Percentiles rank a stretch among this genome's conserved stretches.
Evolutionary conservation across 202 grass and related monocot species (phyloP).

Genomic region (Setaria viridis): DNA sequence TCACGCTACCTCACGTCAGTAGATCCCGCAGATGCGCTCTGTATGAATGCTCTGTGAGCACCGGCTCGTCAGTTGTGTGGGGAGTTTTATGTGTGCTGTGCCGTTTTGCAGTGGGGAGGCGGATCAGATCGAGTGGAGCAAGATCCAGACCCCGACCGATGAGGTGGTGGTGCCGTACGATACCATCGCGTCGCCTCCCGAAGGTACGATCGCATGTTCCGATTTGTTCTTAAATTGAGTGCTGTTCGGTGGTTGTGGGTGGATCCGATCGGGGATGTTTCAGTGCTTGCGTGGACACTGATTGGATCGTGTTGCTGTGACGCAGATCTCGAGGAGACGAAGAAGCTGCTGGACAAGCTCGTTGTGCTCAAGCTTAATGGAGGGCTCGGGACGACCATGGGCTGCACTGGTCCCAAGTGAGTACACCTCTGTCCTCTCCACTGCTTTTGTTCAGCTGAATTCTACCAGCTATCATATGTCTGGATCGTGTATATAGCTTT

Average conservation of each 20-base stretch:
- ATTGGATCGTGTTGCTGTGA: slow-evolving; percentile 28
- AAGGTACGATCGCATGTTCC: slow-evolving; percentile 56
- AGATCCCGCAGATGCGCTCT: not conserved
- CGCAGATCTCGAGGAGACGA: slow-evolving; percentile 84
- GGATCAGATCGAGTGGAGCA: slow-evolving; percentile 97
- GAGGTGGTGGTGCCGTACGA: slow-evolving; percentile 93
- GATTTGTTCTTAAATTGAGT: slow-evolving; percentile 25
- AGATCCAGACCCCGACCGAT: slow-evolving; percentile 97
- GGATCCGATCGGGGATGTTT: slow-evolving; percentile 25
- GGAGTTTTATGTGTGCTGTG: slow-evolving; percentile 24
- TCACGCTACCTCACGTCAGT: slow-evolving; percentile 84
- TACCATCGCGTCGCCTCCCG: slow-evolving; percentile 59
- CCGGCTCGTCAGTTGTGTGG: not conserved
- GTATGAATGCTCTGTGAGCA: not conserved
- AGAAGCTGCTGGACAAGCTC: slow-evolving; percentile 91
- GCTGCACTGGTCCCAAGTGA: slow-evolving; percentile 99
- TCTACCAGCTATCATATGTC: not conserved
- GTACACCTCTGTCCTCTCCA: slow-evolving; percentile 15
- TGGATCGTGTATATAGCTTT: not conserved
- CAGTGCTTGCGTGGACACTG: not conserved
- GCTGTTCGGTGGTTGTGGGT: not conserved
- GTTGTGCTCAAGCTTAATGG: slow-evolving; percentile 99
- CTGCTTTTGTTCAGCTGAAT: slow-evolving; percentile 7
- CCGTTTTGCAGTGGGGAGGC: slow-evolving; percentile 66
- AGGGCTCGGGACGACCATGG: slow-evolving; percentile 97